Percentiles rank a stretch among this genome's conserved stretches.
Evolutionary conservation across 208 protist species (phyloP).

Genomic region (Acanthamoeba polyphaga): DNA sequence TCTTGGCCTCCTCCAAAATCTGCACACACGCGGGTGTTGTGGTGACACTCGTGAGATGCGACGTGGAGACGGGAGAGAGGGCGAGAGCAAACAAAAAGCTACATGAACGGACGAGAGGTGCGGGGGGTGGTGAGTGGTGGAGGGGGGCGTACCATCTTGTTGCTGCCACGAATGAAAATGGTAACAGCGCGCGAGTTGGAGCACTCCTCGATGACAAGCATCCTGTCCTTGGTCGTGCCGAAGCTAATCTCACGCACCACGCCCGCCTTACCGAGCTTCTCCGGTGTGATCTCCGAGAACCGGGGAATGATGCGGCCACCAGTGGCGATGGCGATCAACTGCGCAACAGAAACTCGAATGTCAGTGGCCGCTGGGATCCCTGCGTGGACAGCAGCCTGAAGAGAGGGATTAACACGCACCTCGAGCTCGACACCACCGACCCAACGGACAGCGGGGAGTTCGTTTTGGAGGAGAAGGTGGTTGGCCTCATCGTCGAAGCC

Average conservation of each 20-base stretch:
- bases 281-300: constrained; percentile 98
- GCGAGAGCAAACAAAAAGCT: background rate
- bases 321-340: constrained; percentile 99
- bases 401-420: constrained; percentile 25
- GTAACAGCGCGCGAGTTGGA: constrained; percentile 98
- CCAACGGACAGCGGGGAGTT: constrained; percentile 99
- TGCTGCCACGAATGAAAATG: constrained; percentile 99
- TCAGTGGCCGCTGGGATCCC: background rate
- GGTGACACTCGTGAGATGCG: too few species aligned
- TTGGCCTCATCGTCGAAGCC: constrained; percentile 99
- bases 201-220: constrained; percentile 99
- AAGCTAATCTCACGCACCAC: constrained; percentile 94
- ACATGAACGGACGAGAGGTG: background rate
- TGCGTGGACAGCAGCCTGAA: background rate
- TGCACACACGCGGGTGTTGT: constrained; percentile 12
- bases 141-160: constrained; percentile 96
- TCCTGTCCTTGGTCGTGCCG: constrained; percentile 98
- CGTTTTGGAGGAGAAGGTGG: constrained; percentile 99
- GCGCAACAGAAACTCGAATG: background rate
- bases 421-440: constrained; percentile 99
- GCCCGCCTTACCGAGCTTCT: constrained; percentile 97
- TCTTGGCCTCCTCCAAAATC: constrained; percentile 99
- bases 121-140: too few species aligned
- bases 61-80: background rate
- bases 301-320: constrained; percentile 98